phyloP scores from a whole-genome alignment of 805 yeast genomes.

The Teunomyces barrocoloradensis region DNA sequence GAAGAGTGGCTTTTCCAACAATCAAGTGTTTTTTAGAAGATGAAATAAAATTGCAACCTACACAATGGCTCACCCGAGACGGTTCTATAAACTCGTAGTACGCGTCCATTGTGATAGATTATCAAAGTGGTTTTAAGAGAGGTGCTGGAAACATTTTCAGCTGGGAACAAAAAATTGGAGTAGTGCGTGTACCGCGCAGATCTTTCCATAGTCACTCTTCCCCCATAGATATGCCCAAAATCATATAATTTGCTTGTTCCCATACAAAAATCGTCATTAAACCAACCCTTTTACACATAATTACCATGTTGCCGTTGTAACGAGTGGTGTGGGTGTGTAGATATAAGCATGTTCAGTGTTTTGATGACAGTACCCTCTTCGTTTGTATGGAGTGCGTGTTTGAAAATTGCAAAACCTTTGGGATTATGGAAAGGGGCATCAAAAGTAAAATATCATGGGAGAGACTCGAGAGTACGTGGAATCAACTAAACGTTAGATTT shows the following conservation, averaged over 20 bases:
- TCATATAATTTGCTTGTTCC: too few relatives aligned
- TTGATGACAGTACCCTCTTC: slow-evolving; percentile 4
- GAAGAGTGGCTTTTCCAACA: slow-evolving; percentile 65
- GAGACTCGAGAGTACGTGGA: too few relatives aligned
- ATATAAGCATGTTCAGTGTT: not conserved
- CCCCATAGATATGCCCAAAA: not conserved
- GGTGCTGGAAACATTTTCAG: slow-evolving; percentile 5
- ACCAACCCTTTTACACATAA: not conserved
- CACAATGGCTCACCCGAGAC: slow-evolving; percentile 61
- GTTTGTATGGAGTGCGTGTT: slow-evolving; percentile 1
- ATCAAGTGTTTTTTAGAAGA: slow-evolving; percentile 52
- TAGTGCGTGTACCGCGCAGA: not conserved
- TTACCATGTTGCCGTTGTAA: not conserved
- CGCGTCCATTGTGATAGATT: slow-evolving; percentile 59
- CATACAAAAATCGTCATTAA: not conserved
- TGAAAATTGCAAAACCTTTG: slow-evolving; percentile 5
- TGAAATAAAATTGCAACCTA: slow-evolving; percentile 51
- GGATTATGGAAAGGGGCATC: slow-evolving; percentile 4
- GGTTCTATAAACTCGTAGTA: slow-evolving; percentile 78
- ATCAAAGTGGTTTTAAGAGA: slow-evolving; percentile 5
- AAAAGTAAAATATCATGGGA: not conserved
- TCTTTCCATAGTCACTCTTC: too few relatives aligned
- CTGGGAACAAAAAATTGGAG: not conserved
- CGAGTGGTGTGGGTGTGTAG: not conserved
- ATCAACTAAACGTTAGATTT: not conserved